Evolutionary conservation across 768 basidiomycete genomes (phyloP), one percentile per base, ranked within the genome.

Genomic region (Infundibulicybe gibba): DNA sequence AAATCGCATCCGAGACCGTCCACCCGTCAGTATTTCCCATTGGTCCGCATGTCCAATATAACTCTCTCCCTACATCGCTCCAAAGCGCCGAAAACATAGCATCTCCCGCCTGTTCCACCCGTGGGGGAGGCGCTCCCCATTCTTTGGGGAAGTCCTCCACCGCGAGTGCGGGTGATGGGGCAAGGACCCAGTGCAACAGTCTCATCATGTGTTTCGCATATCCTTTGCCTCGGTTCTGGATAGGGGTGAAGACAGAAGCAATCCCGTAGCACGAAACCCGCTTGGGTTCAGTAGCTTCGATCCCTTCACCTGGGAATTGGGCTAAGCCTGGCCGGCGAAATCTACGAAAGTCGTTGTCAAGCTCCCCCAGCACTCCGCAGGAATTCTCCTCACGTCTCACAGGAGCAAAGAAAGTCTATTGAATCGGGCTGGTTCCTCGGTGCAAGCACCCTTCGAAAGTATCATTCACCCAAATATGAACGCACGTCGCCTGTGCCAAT

Each of bases 121-220:
- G 53, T 0, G 54, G 49, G 3, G 79, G 79, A 31, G 75, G 71
- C 3, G 60, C 42, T 12, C 79, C 79, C 78, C 77, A 66, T 67
- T 71, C 41, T 44, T 40, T 8, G 55, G 66, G 52, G 67, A 68
- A 54, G 48, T 46, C 51, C 40, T 41, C 44, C 4, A 8, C 4
- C n/a, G 59, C 59, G 20, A 56, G 55, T 2, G 51, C 43, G 42
- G 47, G 52, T 30, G 49, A 49, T 10, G 67, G 64, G 5, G 74
- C 75, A 33, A 77, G 61, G 11, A 79, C 70, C 72, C 74, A 77
- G 54, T 86, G 83, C 32, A 86, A 46, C 17, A 86, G 69, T 12
- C 73, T 67, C 81, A 85, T 81, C 82, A 85, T 81, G 49, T 81
- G 78, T 10, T 60, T 57, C 9, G 76, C 81, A 50, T 82, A 85